Base-by-base conservation (phyloP, 1,284 basidiomycete species). In the Papiliotrema nemorosa region DNA sequence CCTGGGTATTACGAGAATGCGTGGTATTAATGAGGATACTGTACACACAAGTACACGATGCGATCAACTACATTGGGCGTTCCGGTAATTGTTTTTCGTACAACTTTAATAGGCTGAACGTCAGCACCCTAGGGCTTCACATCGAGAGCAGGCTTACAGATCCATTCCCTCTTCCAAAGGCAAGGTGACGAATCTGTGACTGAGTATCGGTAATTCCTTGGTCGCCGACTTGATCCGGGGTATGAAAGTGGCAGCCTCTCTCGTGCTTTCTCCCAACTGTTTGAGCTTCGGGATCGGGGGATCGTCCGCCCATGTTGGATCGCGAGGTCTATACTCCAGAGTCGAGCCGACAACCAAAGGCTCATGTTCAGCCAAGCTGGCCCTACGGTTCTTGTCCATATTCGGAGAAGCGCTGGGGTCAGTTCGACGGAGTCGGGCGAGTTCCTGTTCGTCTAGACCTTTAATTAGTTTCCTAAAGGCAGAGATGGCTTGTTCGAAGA, bases 101-200 rank as follows among this genome's bases (percentile, higher is more conserved):
- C 39, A 49, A 36, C 33, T 49, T 49, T 1, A 49, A 29, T 27
- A 49, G 29, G 9, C 48, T 49, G 21, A 20, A 31, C 21, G 25
- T 49, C 41, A 49, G 48, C 41, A 16, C 33, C 24, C 16, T n/a
- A 3, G 5, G 4, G 31, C 3, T 27, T 5, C 21, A 22, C 12
- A 5, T 27, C 6, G 9, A 9, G 12, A 16, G 20, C 12, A 38
- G 22, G 66, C 68, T 68, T 52, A 76, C 44, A 84, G 80, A 65
- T 89, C 86, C 85, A 90, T 88, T 49, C 90, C 87, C 66, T 87
- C 83, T 72, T 90, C 88, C 50, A 92, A 77, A 2, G 88, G 87
- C 52, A 80, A 75, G 3, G 88, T 88, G 9, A 88, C 89, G 60
- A 89, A 90, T 69, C 90, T 87, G 60, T 92, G 84, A 40, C 90